A percentile compares a stretch with the other conserved stretches of the same genome.
These are phyloP conservation scores for Middelhovenomyces tepae DNA, from an alignment of 805 yeast species.

Conservation along the genomic window DNA sequence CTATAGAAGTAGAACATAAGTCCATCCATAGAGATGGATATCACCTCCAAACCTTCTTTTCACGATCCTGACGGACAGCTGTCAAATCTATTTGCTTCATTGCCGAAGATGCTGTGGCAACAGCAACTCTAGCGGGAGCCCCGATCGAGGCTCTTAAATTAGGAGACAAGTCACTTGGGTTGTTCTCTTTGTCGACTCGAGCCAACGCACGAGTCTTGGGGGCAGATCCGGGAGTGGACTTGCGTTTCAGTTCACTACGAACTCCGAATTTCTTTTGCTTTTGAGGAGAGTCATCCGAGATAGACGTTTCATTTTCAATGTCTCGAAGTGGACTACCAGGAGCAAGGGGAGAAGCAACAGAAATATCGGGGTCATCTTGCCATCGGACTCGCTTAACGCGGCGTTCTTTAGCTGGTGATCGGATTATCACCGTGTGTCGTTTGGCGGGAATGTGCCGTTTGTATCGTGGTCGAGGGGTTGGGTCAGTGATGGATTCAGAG, in stretches of 20 bases:
- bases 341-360: constrained; percentile 1
- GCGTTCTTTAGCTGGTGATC: too few species aligned
- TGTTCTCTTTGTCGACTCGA: constrained; percentile 15
- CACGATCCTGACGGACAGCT: too few species aligned
- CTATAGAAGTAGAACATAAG: constrained; percentile 1
- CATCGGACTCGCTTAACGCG: constrained; percentile 21
- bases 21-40: not conserved
- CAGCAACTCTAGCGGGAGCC: constrained; percentile 7
- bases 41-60: constrained; percentile 3
- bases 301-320: not conserved
- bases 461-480: not conserved
- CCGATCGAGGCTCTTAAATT: constrained; percentile 1
- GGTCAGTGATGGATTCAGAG: not conserved
- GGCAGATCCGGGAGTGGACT: too few species aligned
- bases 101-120: constrained; percentile 6
- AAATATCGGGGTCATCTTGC: constrained; percentile 15
- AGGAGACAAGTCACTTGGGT: not conserved
- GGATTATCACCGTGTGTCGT: constrained; percentile 7
- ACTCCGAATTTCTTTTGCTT: constrained; percentile 1
- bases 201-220: too few species aligned
- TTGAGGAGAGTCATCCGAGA: not conserved
- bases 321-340: too few species aligned
- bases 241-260: not conserved
- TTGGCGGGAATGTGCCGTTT: constrained; percentile 2
- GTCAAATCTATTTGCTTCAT: too few species aligned